A percentile compares a stretch with the other conserved stretches of the same genome.
These are phyloP conservation scores for Hypoxylon sp. DNA, from an alignment of 2,329 filamentous ascomycete species.

Conservation along the genomic window DNA sequence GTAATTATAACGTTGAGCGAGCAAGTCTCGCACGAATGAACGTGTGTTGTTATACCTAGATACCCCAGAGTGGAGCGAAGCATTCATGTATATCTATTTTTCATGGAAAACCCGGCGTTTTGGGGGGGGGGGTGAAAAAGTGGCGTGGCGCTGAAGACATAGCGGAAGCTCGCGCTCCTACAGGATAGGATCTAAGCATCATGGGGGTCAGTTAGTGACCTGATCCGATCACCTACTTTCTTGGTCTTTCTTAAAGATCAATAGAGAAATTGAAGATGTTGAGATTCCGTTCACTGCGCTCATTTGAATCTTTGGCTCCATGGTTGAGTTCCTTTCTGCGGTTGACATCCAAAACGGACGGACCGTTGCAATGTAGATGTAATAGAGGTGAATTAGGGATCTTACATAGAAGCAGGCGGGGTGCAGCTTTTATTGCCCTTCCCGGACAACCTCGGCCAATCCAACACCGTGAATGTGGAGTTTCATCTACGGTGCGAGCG, in stretches of 20 bases:
- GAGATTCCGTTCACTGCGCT: too few relatives aligned
- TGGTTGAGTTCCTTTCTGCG: too few relatives aligned
- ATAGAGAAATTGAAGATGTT: too few relatives aligned
- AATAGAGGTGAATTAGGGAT: too few relatives aligned
- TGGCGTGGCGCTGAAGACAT: slow-evolving; percentile 6
- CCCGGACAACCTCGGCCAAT: slow-evolving; percentile 11
- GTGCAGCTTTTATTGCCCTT: slow-evolving; percentile 6
- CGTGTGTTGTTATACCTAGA: slow-evolving; percentile 20
- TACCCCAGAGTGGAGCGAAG: slow-evolving; percentile 25
- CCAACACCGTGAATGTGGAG: background rate
- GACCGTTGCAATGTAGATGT: too few relatives aligned
- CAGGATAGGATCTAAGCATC: slow-evolving; percentile 21
- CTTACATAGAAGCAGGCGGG: background rate
- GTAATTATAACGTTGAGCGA: slow-evolving; percentile 6
- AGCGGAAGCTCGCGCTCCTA: slow-evolving; percentile 14
- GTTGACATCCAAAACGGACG: too few relatives aligned
- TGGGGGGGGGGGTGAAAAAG: too few relatives aligned
- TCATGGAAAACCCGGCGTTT: too few relatives aligned
- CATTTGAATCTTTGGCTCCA: too few relatives aligned
- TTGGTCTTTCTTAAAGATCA: too few relatives aligned
- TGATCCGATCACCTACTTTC: too few relatives aligned
- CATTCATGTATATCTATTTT: slow-evolving; percentile 23
- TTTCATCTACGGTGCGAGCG: background rate
- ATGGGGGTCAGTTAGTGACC: too few relatives aligned
- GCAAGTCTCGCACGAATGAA: slow-evolving; percentile 10